Base-by-base conservation (phyloP, 768 basidiomycete species). In the Sarcodon aspratus region DNA sequence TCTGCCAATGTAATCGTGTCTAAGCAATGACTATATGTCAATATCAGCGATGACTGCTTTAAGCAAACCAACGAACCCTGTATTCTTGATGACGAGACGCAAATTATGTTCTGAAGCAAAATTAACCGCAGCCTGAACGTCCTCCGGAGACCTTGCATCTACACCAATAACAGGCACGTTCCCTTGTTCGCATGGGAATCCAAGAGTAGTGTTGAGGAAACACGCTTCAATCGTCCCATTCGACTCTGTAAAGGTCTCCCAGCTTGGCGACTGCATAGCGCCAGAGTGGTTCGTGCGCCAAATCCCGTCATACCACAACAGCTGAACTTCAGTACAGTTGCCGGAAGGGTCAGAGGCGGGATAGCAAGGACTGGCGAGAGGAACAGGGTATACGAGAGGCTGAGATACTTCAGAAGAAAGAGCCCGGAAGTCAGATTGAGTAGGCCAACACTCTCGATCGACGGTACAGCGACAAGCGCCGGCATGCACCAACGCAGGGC, bases 191-290 rank as follows among this genome's bases (percentile, higher is more conserved):
- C 74, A 76, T 7, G 69, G 63, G 13, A 63, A 42, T 3, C 66
- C 69, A 0, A 70, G 54, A 0, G 63, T 58, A 0, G 68, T 69
- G 49, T 78, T 69, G 38, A 77, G 50, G 34, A 74, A 76, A 66
- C 78, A 82, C 1, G 65, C 69, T 52, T 69, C 69, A 44, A 75
- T 70, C 40, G 71, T 75, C 33, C 69, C 73, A 54, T 74, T 75
- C 15, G 37, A 52, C n/a, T 63, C 69, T 1, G 59, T 54, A 49
- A 55, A 68, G 33, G 56, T 63, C 54, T 63, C 68, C 35, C 51
- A 65, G 36, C 67, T 66, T 1, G 59, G 47, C 3, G 42, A 15
- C 44, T 74, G 63, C 63, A 71, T 63, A 1, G 68, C 63, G 0
- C 73, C 73, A 11, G 72, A 55, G 33, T 66, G 63, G 17, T 65